Conservation (phyloP, 768 basidiomycete species). For the Leccinum boreale region DNA sequence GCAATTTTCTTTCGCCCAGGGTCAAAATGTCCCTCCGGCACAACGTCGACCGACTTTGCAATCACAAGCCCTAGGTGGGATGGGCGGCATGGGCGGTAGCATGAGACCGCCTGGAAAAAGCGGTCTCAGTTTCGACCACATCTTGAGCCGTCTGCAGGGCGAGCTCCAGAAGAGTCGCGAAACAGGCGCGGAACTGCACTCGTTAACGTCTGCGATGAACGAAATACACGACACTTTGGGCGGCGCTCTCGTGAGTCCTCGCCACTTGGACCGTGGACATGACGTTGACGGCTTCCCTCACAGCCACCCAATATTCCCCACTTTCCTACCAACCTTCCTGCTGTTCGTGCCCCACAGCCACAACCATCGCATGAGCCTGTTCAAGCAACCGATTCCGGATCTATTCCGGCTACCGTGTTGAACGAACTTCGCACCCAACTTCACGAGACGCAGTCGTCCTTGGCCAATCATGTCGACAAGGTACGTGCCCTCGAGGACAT, state of each 20-base stretch:
- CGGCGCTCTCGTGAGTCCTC: conserved; percentile 64
- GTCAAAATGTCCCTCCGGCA: conserved; percentile 32
- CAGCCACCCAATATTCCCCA: conserved; percentile 61
- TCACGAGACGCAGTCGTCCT: conserved; percentile 74
- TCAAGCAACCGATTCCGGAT: conserved; percentile 27
- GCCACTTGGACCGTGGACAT: background rate
- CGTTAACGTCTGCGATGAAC: conserved; percentile 71
- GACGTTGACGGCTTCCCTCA: conserved; percentile 8
- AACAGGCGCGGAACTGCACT: conserved; percentile 82
- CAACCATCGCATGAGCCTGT: conserved; percentile 22
- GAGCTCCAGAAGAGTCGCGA: conserved; percentile 96
- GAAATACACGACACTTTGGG: conserved; percentile 93
- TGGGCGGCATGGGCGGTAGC: conserved; percentile 75
- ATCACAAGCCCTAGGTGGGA: conserved; percentile 59
- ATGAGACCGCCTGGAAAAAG: conserved; percentile 76
- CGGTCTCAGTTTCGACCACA: conserved; percentile 89
- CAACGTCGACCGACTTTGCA: conserved; percentile 58
- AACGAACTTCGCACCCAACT: conserved; percentile 79
- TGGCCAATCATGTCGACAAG: conserved; percentile 77
- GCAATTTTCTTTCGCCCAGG: conserved; percentile 43
- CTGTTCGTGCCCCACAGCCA: conserved; percentile 48
- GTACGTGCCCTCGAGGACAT: conserved; percentile 80
- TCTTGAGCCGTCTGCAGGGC: conserved; percentile 81
- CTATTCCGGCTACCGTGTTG: conserved; percentile 31
- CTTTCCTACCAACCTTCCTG: conserved; percentile 64